Base-by-base conservation (phyloP, 1,139 yeast genomes). In the Meyerozyma athensensis region DNA sequence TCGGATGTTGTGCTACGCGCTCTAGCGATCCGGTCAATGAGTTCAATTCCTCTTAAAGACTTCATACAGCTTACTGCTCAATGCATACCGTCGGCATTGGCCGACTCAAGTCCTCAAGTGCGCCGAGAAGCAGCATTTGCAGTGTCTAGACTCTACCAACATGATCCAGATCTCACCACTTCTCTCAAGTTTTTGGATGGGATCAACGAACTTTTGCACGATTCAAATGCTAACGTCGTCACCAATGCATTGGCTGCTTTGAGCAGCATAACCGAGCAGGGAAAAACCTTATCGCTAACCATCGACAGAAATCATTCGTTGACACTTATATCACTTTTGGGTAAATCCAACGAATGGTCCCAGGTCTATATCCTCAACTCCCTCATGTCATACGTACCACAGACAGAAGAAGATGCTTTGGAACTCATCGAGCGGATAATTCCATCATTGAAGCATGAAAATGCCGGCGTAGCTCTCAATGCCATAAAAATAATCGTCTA, bases 401-500 rank as follows among this genome's bases (percentile, higher is more conserved):
- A 80, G 44, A 66, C 74, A 0, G 66, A 77, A 14, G 68, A 68
- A 2, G 94, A 83, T 35, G 90, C 96, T 0, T 63, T 77, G 39
- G 68, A 68, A 4, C 54, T 90, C 51, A 77, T 87, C 16, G 94
- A 85, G 36, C 64, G 75, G n/a, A 68, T 79, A 4, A 55, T 83
- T 8, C 92, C 96, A 0, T 77, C 84, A 30, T 61, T 90, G 14
- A 95, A 81, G 50, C 95, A 86, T 54, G 83, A 82, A 21, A 89
- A 86, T 54, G 72, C 95, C 0, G 74, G 95, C 0, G 95, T 90
- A 17, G 94, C 86, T 0, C 59, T 89, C 42, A 87, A 86, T 47
- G 71, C 95, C 0, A 67, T 86, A 36, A 81, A 87, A 46, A 74
- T 82, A 14, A 76, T 89, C 21, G 66, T 85, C 9, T 90, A 86